Evolutionary conservation across 768 basidiomycete species (phyloP).

Genomic region (Leccinum broughii): DNA sequence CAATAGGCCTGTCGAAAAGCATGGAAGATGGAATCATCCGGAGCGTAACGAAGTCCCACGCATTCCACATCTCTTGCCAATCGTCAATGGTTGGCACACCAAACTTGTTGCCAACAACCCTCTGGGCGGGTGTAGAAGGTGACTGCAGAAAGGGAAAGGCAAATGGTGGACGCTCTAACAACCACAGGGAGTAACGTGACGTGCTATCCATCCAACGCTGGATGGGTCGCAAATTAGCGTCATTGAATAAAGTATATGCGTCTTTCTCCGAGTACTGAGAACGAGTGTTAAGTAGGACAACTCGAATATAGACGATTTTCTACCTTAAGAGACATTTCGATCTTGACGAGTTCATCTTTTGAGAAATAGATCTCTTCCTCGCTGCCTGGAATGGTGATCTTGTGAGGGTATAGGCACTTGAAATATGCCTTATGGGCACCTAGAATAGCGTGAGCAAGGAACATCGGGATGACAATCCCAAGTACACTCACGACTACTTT

Average conservation of each 20-base stretch:
- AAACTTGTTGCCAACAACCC: conserved; percentile 39
- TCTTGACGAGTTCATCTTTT: conserved; percentile 74
- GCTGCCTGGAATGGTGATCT: conserved; percentile 50
- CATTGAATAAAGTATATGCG: conserved; percentile 64
- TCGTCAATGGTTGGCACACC: conserved; percentile 73
- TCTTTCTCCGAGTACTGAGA: conserved; percentile 78
- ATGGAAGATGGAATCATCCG: conserved; percentile 86
- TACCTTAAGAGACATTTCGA: conserved; percentile 91
- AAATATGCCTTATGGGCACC: conserved; percentile 87
- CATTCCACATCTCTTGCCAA: conserved; percentile 83
- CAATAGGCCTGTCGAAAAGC: conserved; percentile 89
- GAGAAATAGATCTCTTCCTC: conserved; percentile 52
- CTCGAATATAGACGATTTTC: conserved; percentile 3
- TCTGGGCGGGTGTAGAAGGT: conserved; percentile 29
- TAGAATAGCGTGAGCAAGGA: conserved; percentile 28
- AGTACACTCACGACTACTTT: conserved; percentile 43
- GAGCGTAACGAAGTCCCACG: conserved; percentile 84
- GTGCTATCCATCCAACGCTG: conserved; percentile 81
- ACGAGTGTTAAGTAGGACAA: conserved; percentile 1
- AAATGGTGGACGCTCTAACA: conserved; percentile 86
- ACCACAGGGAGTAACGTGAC: conserved; percentile 80
- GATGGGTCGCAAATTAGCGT: conserved; percentile 78
- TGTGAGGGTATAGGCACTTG: conserved; percentile 62
- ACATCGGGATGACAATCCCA: neutral
- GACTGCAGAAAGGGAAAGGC: conserved; percentile 62